Evolutionary conservation across 768 basidiomycete species (phyloP), one percentile per base, ranked within the genome.

Genomic region (Boletus rubroflammeus): DNA sequence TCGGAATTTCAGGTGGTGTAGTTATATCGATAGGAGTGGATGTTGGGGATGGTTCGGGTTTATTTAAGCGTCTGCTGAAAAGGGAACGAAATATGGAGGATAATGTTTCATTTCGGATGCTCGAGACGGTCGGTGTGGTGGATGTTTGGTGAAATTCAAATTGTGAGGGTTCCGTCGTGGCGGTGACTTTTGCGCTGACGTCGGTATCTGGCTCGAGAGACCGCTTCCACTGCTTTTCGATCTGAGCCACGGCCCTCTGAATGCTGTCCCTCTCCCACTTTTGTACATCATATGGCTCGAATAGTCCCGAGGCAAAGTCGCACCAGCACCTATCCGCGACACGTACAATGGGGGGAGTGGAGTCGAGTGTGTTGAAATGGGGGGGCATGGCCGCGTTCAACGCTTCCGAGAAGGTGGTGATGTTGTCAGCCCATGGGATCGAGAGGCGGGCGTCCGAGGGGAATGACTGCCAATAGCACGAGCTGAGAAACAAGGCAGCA

Each of bases 381-480:
- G 72, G 45, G 8, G 74, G 60, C 9, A 79, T 75, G 23, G 76
- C 76, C 13, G 79, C 72, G 45, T 77, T 79, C 52, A 90, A 68
- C 3, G 86, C 87, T 34, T 87, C 80, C 1, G 80, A 78, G 65
- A 87, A 89, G 15, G 88, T 90, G 13, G 84, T 86, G 67, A 89
- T 79, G 62, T 85, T 83, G 43, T 80, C 76, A 5, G 83, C 71
- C 86, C 86, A 90, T 10, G 88, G 85, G 17, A 65, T 67, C 13
- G 81, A 78, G 54, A 92, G 82, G 0, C 79, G 75, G 26, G 79
- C 82, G 56, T 84, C 80, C 44, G 84, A 68, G 23, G 85, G 81
- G 53, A 90, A 82, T 29, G 92, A 88, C 57, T 89, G 88, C 91
- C 91, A 93, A 71, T 92, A 92, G 68, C 91, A 93, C 17, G 91